Evolutionary conservation across 306 rosid species (phyloP), one percentile per base, ranked within the genome.

Genomic region (Quercus suber): DNA sequence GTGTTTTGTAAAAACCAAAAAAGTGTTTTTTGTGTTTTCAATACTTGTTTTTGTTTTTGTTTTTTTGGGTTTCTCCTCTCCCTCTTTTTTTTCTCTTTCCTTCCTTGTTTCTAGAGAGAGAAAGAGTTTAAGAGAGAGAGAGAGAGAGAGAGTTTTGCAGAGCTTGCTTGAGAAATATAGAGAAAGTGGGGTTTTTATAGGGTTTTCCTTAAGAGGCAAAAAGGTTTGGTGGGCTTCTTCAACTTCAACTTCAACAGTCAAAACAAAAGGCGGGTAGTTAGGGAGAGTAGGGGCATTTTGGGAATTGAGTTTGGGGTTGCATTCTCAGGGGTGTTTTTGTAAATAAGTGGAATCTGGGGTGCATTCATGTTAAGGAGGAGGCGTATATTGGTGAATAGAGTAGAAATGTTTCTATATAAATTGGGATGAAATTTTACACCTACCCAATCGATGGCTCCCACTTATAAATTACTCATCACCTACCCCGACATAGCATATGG

Each of bases 221-320:
- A 11, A 21, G 7, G 72, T 58, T 58, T 27, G 27, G 20, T 2
- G n/a, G 15, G 69, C 41, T 37, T 37, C 45, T 37, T 37, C 43
- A 37, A 37, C 11, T 25, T 13, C 3, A 80, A 9, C 57, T 56
- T 74, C 37, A 12, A 35, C 78, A 20, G 78, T 58, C 69, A 74
- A 73, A 13, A 6, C 0, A 11, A 14, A 23, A 23, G 18, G 35
- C 43, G 69, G 82, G 82, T 71, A 28, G 82, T 28, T 79, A 68
- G 77, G 52, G 5, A 3, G 28, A 5, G 28, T 4, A 0, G 27
- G 27, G 15, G 5, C 11, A 6, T 28, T 63, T 17, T 6, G 13
- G 70, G 30, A 64, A 30, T 64, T 64, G 6, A 13, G 1, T 0
- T 1, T 18, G 25, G 1, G 10, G 27, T 31, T 18, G 15, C 15